phyloP scores from a whole-genome alignment of 2,329 filamentous ascomycete species.

The Penicillium thymicola region DNA sequence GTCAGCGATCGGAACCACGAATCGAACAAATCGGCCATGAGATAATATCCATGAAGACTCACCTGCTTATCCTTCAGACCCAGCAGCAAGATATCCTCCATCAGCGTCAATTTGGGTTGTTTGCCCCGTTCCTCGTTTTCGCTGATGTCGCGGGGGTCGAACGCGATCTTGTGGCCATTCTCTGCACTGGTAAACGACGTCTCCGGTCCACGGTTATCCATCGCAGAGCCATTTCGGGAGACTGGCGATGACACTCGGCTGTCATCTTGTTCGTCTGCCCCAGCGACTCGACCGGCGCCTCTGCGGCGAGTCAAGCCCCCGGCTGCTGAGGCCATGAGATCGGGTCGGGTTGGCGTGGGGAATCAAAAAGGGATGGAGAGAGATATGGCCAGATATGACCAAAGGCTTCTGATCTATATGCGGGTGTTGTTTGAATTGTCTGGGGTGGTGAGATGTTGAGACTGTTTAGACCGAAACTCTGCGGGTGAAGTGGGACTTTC shows the following conservation, averaged over 20 bases:
- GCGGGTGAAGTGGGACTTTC: slow-evolving; percentile 25
- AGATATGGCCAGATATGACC: slow-evolving; percentile 5
- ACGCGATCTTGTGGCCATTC: slow-evolving; percentile 98
- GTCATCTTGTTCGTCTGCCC: slow-evolving; percentile 60
- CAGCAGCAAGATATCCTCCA: slow-evolving; percentile 95
- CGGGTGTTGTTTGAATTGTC: slow-evolving; percentile 22
- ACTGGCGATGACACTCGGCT: slow-evolving; percentile 65
- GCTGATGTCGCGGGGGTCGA: slow-evolving; percentile 93
- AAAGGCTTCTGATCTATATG: slow-evolving; percentile 18
- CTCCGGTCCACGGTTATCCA: slow-evolving; percentile 56
- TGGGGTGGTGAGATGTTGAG: slow-evolving; percentile 21
- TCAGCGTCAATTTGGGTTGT: slow-evolving; percentile 95
- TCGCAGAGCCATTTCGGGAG: slow-evolving; percentile 58
- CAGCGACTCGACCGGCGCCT: slow-evolving; percentile 58
- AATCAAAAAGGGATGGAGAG: slow-evolving; percentile 9
- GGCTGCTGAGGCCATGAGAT: slow-evolving; percentile 58
- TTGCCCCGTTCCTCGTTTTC: slow-evolving; percentile 95
- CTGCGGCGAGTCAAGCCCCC: slow-evolving; percentile 70
- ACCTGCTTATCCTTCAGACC: slow-evolving; percentile 99
- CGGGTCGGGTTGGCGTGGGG: slow-evolving; percentile 17
- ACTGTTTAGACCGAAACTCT: slow-evolving; percentile 24
- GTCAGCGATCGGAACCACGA: slow-evolving; percentile 23
- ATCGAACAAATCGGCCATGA: background rate
- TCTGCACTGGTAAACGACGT: slow-evolving; percentile 83
- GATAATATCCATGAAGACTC: slow-evolving; percentile 32